Percentiles rank a stretch among this genome's conserved stretches.
Conservation (phyloP, 2,329 filamentous ascomycete species). For the Endoconidiophora polonica region DNA sequence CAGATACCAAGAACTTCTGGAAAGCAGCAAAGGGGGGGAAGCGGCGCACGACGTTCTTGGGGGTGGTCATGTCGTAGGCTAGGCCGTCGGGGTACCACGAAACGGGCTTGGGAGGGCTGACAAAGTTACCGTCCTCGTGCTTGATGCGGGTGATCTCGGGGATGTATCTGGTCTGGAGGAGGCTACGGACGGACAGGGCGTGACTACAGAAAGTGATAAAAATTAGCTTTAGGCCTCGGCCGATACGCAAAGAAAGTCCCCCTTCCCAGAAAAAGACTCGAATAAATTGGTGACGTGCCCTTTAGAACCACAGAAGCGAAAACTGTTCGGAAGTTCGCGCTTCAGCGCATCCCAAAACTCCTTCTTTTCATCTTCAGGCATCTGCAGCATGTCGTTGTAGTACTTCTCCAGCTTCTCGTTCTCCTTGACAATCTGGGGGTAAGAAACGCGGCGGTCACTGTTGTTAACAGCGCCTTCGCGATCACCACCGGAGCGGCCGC, state of each 20-base stretch:
- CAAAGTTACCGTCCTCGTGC: constrained; percentile 62
- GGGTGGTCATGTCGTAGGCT: constrained; percentile 95
- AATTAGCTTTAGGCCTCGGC: not conserved
- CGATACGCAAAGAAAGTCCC: not conserved
- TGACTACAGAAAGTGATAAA: constrained; percentile 36
- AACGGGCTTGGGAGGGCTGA: constrained; percentile 68
- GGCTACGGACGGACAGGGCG: constrained; percentile 78
- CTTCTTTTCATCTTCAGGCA: constrained; percentile 61
- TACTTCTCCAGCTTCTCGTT: constrained; percentile 77
- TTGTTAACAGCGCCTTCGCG: constrained; percentile 3
- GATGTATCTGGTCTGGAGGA: constrained; percentile 75
- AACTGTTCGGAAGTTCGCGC: constrained; percentile 86
- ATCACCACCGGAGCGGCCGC: constrained; percentile 9
- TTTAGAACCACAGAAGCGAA: constrained; percentile 91
- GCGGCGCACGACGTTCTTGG: constrained; percentile 87
- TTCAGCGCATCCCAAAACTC: constrained; percentile 73
- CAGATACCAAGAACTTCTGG: constrained; percentile 93
- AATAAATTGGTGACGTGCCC: constrained; percentile 35
- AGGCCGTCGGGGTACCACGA: constrained; percentile 89
- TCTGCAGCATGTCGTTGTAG: constrained; percentile 62
- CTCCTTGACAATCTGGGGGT: constrained; percentile 41
- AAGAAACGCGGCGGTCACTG: constrained; percentile 9
- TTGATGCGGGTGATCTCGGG: constrained; percentile 76
- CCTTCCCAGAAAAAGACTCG: not conserved
- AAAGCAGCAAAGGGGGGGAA: constrained; percentile 90